Conservation (phyloP, 2,329 filamentous ascomycete species). For the Passalora sequoiae region DNA sequence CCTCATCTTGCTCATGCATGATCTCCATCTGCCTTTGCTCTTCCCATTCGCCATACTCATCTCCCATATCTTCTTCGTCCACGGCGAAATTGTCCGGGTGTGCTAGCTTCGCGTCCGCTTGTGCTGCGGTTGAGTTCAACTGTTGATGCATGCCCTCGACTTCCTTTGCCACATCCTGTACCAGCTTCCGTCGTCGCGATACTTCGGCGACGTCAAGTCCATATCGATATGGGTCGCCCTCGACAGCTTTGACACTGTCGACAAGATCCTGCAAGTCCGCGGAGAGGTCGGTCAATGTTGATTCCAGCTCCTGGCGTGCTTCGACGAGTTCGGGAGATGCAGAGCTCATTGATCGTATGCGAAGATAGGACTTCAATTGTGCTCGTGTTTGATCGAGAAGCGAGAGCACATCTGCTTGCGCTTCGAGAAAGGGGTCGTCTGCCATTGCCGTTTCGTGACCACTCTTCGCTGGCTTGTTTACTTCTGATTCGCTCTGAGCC, state of each 20-base stretch:
- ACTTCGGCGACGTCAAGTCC: conserved; percentile 82
- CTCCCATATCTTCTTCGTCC: conserved; percentile 44
- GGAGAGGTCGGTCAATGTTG: conserved; percentile 65
- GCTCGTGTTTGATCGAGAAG: conserved; percentile 76
- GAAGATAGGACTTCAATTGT: conserved; percentile 89
- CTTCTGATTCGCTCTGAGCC: background rate
- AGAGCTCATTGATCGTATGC: conserved; percentile 76
- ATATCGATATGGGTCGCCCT: conserved; percentile 80
- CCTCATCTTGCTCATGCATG: conserved; percentile 90
- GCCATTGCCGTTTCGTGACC: conserved; percentile 18
- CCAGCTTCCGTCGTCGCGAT: conserved; percentile 69
- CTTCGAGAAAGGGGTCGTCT: conserved; percentile 48
- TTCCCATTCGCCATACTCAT: conserved; percentile 66
- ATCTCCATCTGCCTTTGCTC: conserved; percentile 85
- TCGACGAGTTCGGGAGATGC: conserved; percentile 65
- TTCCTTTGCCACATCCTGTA: conserved; percentile 84
- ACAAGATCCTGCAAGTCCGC: conserved; percentile 86
- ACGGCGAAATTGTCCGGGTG: conserved; percentile 53
- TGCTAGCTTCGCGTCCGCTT: conserved; percentile 44
- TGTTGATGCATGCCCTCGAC: conserved; percentile 85
- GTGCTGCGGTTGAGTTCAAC: conserved; percentile 57
- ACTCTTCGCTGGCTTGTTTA: background rate
- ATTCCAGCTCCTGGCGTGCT: conserved; percentile 68
- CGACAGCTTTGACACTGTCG: conserved; percentile 79
- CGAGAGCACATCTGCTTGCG: conserved; percentile 68